A percentile compares a stretch with the other conserved stretches of the same genome.
These are phyloP conservation scores for Aspergillus saccharolyticus DNA, from an alignment of 495 filamentous ascomycete genomes.

Conservation along the genomic window DNA sequence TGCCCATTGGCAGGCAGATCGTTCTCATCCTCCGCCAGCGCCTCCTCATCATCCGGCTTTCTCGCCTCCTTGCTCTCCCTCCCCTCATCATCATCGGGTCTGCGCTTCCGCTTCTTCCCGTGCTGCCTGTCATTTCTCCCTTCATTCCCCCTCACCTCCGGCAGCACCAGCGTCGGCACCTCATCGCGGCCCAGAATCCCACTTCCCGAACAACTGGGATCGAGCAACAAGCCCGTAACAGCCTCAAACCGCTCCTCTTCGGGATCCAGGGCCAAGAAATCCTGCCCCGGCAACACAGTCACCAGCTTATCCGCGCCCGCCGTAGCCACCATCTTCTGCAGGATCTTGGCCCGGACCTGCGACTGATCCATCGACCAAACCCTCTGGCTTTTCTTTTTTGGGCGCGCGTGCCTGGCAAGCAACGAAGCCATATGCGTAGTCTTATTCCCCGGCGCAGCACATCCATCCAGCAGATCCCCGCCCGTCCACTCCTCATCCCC, in stretches of 20 bases:
- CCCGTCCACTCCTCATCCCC: constrained; percentile 42
- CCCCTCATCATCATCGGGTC: constrained; percentile 26
- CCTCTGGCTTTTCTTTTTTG: constrained; percentile 17
- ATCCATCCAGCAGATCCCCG: constrained; percentile 80
- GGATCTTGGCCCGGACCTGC: constrained; percentile 54
- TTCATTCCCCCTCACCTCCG: constrained; percentile 16
- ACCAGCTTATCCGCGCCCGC: constrained; percentile 66
- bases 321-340: constrained; percentile 74
- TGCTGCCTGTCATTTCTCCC: constrained; percentile 18
- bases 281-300: constrained; percentile 60
- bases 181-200: constrained; percentile 88
- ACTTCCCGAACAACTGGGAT: constrained; percentile 91
- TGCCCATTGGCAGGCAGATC: constrained; percentile 22
- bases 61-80: not conserved
- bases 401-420: constrained; percentile 26
- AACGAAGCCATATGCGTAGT: constrained; percentile 89
- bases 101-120: constrained; percentile 37
- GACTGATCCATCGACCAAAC: constrained; percentile 45
- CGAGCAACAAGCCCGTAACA: constrained; percentile 73
- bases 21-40: constrained; percentile 28
- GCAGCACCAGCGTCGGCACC: constrained; percentile 52
- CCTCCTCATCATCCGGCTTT: constrained; percentile 15
- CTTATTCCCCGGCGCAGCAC: constrained; percentile 94
- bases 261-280: constrained; percentile 75
- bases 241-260: constrained; percentile 42